Evolutionary conservation across 164 flowering plant species (phyloP).

Genomic region (Euptelea pleiosperma): DNA sequence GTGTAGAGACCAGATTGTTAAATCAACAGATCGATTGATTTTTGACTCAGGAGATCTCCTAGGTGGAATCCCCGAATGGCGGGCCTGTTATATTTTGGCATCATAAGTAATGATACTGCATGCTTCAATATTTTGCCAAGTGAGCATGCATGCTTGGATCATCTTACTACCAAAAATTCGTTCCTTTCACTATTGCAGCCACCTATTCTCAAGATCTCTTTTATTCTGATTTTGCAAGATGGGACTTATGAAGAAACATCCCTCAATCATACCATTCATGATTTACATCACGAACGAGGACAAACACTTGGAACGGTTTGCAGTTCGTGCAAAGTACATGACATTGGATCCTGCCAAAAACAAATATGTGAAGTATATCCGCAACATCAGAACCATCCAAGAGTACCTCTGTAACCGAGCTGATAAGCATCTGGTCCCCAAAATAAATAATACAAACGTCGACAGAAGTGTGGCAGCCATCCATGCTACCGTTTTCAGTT

Average conservation of each 20-base stretch:
- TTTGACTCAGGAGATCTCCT: too few relatives aligned
- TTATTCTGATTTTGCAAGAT: constrained; percentile 39
- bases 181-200: neutral
- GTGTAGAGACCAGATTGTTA: too few relatives aligned
- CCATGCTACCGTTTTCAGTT: constrained; percentile 87
- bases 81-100: too few relatives aligned
- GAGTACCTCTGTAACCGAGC: constrained; percentile 83
- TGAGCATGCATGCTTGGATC: too few relatives aligned
- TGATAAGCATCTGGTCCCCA: constrained; percentile 88
- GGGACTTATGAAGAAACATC: constrained; percentile 96
- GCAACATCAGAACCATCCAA: constrained; percentile 83
- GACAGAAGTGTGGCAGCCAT: constrained; percentile 91
- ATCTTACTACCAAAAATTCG: neutral
- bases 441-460: constrained; percentile 85
- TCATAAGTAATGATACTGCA: too few relatives aligned
- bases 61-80: too few relatives aligned
- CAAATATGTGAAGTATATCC: constrained; percentile 82
- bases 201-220: neutral
- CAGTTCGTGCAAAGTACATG: constrained; percentile 94
- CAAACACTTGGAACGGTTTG: constrained; percentile 85
- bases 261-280: constrained; percentile 89
- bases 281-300: constrained; percentile 79
- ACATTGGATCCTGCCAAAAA: constrained; percentile 88
- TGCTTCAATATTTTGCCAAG: too few relatives aligned
- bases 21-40: too few relatives aligned